Conservation (phyloP, 2,329 filamentous ascomycete genomes). For the Neonectria punicea region DNA sequence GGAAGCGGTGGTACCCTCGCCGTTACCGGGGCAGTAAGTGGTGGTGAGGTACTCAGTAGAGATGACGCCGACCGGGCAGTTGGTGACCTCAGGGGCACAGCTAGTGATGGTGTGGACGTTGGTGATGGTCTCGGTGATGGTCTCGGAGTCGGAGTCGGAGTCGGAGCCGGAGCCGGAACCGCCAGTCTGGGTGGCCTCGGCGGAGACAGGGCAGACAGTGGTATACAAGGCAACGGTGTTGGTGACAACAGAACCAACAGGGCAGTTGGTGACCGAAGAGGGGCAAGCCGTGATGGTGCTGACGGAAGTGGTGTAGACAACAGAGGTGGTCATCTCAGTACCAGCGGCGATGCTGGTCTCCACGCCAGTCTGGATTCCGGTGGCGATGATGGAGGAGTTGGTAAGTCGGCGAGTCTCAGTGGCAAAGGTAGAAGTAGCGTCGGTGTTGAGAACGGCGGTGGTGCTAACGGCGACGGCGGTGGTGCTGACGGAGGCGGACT, state of each 20-base stretch:
- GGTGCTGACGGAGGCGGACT: conserved; percentile 22
- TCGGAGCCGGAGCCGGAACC: conserved; percentile 17
- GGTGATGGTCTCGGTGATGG: conserved; percentile 28
- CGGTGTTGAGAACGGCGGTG: neutral
- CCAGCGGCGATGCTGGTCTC: neutral
- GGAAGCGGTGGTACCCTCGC: neutral
- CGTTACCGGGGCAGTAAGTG: conserved; percentile 32
- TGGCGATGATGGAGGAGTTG: conserved; percentile 15
- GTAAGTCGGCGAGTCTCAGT: conserved; percentile 9
- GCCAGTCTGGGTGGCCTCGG: conserved; percentile 9
- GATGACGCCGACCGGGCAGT: conserved; percentile 26
- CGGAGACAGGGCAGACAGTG: conserved; percentile 52
- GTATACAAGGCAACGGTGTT: conserved; percentile 53
- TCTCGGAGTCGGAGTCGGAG: conserved; percentile 16
- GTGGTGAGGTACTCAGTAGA: conserved; percentile 32
- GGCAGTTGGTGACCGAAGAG: conserved; percentile 62
- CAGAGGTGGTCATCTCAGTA: conserved; percentile 43
- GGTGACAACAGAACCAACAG: conserved; percentile 52
- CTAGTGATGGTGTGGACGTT: conserved; percentile 33
- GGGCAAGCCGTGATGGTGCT: conserved; percentile 18
- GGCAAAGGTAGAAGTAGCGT: conserved; percentile 1
- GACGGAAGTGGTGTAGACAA: conserved; percentile 46
- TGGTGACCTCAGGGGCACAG: conserved; percentile 26
- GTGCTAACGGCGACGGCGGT: neutral
- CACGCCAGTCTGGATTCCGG: neutral